A percentile compares a stretch with the other conserved stretches of the same genome.
These are phyloP conservation scores for Oehlia diaphana DNA, from an alignment of 192 early-diverging fungal species.

Conservation along the genomic window DNA sequence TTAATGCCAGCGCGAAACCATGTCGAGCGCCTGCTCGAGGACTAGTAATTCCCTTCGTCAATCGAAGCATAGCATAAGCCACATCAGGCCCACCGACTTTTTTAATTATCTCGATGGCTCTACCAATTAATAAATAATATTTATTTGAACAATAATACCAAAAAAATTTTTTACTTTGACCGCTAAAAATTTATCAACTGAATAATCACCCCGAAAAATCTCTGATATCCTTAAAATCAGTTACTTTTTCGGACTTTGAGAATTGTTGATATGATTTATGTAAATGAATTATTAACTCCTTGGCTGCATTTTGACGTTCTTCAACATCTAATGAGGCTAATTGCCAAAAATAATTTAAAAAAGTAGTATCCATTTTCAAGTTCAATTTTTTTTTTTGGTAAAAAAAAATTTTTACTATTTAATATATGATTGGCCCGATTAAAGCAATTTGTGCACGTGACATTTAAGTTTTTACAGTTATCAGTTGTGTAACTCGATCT, in stretches of 20 bases:
- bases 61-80: constrained; percentile 81
- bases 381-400: too few relatives aligned
- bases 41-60: constrained; percentile 85
- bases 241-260: neutral
- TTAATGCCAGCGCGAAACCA: constrained; percentile 92
- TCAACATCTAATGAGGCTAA: constrained; percentile 16
- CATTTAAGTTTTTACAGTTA: too few relatives aligned
- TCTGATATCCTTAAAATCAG: neutral
- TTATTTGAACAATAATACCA: neutral
- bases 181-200: neutral
- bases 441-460: too few relatives aligned
- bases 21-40: constrained; percentile 88
- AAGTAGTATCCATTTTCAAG: neutral
- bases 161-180: neutral
- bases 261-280: constrained; percentile 1
- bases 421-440: too few relatives aligned
- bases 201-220: neutral
- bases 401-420: too few relatives aligned
- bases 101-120: constrained; percentile 54
- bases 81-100: constrained; percentile 74
- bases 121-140: neutral
- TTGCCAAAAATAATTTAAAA: constrained; percentile 23
- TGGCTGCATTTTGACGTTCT: constrained; percentile 14
- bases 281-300: neutral
- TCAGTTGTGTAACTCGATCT: too few relatives aligned